These are phyloP conservation scores for Solanum hybrid DNA, from an alignment of 305 asterid genomes.

Conservation along the genomic window DNA sequence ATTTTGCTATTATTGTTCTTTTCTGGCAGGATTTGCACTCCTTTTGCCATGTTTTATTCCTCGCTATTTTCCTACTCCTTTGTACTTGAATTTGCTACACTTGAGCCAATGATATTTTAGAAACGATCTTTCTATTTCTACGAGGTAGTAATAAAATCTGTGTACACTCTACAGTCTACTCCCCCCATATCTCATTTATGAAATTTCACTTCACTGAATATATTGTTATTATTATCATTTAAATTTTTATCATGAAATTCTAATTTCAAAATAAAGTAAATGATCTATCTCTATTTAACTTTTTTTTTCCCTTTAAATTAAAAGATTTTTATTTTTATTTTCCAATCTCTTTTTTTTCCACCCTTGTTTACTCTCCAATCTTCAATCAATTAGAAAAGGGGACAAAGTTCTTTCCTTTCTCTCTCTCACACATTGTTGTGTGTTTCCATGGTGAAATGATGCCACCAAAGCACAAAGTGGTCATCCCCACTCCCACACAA, in stretches of 20 bases:
- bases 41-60: not conserved
- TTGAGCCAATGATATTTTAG: no score
- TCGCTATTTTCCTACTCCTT: not conserved
- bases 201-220: not conserved
- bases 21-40: not conserved
- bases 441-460: conserved; percentile 27
- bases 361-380: not conserved
- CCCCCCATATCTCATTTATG: not conserved
- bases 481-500: conserved; percentile 25
- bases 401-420: not conserved
- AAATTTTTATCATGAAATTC: no score
- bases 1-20: not conserved
- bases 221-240: no score
- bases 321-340: not conserved
- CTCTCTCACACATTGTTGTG: conserved; percentile 17
- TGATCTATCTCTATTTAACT: not conserved
- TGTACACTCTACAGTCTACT: not conserved
- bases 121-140: no score
- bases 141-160: accelerated
- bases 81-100: no score
- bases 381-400: not conserved
- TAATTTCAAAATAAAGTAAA: not conserved
- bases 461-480: conserved; percentile 34
- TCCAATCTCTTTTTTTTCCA: not conserved
- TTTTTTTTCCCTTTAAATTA: not conserved